Conservation (phyloP, 164 flowering plant species). For the Umbellularia californica region DNA sequence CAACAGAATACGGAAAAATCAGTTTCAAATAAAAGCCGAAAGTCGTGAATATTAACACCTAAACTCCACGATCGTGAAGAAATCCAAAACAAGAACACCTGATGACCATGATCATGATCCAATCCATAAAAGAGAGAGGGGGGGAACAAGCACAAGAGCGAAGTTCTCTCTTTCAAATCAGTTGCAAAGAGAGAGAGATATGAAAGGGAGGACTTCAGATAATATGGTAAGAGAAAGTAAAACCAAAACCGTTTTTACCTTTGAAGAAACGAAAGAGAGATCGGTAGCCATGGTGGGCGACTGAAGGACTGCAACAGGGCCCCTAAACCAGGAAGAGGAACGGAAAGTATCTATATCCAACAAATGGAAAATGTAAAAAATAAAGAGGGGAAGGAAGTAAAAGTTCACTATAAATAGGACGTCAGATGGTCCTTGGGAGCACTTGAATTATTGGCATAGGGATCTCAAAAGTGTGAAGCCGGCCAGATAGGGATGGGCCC, state of each 20-base stretch:
- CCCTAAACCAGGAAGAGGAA: neutral
- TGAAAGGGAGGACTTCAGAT: neutral
- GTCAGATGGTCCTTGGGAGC: neutral
- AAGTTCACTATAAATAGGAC: neutral
- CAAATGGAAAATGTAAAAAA: too few relatives aligned
- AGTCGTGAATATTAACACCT: neutral
- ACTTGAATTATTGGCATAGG: neutral
- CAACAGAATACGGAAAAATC: neutral
- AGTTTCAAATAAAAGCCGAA: neutral
- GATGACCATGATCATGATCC: neutral
- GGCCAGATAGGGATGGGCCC: too few relatives aligned
- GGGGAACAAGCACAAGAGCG: neutral
- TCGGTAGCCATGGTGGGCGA: neutral
- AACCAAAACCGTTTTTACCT: neutral
- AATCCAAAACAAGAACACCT: neutral
- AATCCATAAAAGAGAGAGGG: neutral
- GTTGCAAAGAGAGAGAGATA: too few relatives aligned
- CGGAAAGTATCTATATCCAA: neutral
- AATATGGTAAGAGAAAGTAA: neutral
- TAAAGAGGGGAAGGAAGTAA: neutral
- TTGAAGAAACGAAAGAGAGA: neutral
- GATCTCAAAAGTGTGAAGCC: too few relatives aligned
- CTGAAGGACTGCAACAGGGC: neutral
- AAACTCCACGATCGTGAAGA: neutral
- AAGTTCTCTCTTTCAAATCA: neutral